These are phyloP conservation scores for Yamadazyma siamensis DNA, from an alignment of 1,139 yeast genomes.

Conservation along the genomic window DNA sequence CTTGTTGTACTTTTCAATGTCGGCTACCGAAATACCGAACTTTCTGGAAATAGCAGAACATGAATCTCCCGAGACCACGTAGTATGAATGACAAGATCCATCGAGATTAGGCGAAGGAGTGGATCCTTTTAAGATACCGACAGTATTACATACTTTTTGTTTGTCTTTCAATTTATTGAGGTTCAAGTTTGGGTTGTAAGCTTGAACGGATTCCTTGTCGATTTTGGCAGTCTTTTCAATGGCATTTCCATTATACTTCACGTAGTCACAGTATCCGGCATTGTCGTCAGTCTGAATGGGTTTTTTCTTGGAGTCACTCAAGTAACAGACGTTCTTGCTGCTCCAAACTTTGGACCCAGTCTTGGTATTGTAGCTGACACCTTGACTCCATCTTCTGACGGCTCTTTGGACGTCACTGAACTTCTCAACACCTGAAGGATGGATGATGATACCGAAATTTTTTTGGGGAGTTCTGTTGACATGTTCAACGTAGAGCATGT, in stretches of 20 bases:
- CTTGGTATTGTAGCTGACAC: constrained; percentile 7
- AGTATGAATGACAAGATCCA: constrained; percentile 11
- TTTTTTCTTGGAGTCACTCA: constrained; percentile 7
- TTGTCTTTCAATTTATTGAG: constrained; percentile 8
- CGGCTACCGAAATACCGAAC: constrained; percentile 5
- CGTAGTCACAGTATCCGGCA: constrained; percentile 10
- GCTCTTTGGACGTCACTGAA: constrained; percentile 12
- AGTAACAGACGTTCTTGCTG: constrained; percentile 5
- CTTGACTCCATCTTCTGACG: constrained; percentile 14
- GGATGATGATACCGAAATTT: constrained; percentile 12
- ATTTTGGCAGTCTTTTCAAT: constrained; percentile 9
- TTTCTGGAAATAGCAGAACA: constrained; percentile 9
- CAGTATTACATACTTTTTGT: constrained; percentile 12
- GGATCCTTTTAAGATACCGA: constrained; percentile 7
- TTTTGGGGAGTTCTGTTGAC: constrained; percentile 12
- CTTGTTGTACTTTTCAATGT: constrained; percentile 10
- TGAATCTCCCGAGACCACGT: constrained; percentile 10
- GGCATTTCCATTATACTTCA: constrained; percentile 5
- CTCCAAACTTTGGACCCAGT: constrained; percentile 9
- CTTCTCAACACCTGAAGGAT: constrained; percentile 10
- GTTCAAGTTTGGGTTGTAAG: constrained; percentile 12
- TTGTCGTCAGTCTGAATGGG: constrained; percentile 7
- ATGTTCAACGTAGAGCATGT: constrained; percentile 12
- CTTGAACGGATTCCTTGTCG: constrained; percentile 11
- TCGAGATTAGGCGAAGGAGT: constrained; percentile 9